A percentile compares a stretch with the other conserved stretches of the same genome.
Evolutionary conservation across 371 early-diverging fungal genomes (phyloP).

Genomic region (Zancudomyces culisetae): DNA sequence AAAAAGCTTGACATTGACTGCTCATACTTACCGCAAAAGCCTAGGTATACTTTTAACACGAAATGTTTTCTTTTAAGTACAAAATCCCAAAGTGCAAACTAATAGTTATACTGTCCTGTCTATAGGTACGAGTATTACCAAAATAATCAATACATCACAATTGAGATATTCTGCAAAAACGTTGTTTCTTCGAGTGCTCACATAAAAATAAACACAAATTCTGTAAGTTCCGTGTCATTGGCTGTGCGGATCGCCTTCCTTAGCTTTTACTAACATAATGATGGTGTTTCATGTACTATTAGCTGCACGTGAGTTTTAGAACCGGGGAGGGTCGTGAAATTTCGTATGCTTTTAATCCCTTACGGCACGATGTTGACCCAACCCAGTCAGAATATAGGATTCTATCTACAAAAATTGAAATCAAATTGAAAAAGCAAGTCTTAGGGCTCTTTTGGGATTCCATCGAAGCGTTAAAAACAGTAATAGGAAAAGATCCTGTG

Average conservation of each 20-base stretch:
- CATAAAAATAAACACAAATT: conserved; percentile 36
- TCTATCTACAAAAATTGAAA: conserved; percentile 81
- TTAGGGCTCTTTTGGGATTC: conserved; percentile 22
- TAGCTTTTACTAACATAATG: no score
- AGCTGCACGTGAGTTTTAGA: conserved; percentile 55
- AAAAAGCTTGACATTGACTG: no score
- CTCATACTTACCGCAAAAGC: no score
- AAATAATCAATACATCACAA: conserved; percentile 66
- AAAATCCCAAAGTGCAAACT: no score
- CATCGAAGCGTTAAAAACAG: no score
- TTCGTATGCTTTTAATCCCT: conserved; percentile 60
- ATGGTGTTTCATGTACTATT: background rate
- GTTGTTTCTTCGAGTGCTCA: conserved; percentile 41
- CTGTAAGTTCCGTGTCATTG: conserved; percentile 5
- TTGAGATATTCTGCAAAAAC: conserved; percentile 81
- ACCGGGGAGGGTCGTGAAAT: conserved; percentile 57
- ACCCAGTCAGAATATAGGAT: conserved; percentile 44
- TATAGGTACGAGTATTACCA: conserved; percentile 92
- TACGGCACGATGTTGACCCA: conserved; percentile 55
- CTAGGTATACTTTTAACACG: no score
- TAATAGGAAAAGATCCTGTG: no score
- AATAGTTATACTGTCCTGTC: no score
- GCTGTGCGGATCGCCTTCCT: background rate
- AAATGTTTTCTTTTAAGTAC: no score
- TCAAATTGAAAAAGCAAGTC: conserved; percentile 60